Evolutionary conservation across 345 rosid genomes (phyloP).

Genomic region (Corymbia maculata): DNA sequence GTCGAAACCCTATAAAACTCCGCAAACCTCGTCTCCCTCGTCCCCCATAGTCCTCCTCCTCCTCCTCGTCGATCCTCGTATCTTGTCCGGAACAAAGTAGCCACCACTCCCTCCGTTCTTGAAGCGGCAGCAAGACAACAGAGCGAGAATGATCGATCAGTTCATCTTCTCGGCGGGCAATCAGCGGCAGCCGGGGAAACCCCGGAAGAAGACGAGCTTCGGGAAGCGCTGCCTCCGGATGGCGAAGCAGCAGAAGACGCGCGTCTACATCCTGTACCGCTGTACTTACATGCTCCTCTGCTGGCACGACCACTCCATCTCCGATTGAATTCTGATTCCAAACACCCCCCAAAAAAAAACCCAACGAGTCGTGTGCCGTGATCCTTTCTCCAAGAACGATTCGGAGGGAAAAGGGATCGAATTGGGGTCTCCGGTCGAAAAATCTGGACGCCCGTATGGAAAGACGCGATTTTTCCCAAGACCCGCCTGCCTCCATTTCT

Average conservation of each 20-base stretch:
- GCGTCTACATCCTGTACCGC: constrained; percentile 67
- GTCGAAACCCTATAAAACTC: neutral
- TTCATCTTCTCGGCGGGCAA: constrained; percentile 3
- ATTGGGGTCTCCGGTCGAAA: neutral
- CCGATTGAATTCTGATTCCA: neutral
- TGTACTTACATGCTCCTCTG: constrained; percentile 80
- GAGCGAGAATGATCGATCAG: neutral
- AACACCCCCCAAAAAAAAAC: neutral
- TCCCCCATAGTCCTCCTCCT: neutral
- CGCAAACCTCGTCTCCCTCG: neutral
- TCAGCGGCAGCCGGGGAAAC: constrained; percentile 8
- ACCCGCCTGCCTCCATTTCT: neutral
- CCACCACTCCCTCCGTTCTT: too few species aligned
- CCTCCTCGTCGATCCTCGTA: neutral
- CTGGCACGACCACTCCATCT: constrained; percentile 20
- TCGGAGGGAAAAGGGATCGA: neutral
- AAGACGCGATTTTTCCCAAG: neutral
- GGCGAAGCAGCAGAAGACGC: constrained; percentile 75
- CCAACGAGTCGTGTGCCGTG: neutral
- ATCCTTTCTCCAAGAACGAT: neutral
- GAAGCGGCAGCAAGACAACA: too few species aligned
- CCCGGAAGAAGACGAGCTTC: constrained; percentile 19
- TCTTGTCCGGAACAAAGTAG: neutral
- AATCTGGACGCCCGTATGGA: neutral
- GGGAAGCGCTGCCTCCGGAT: constrained; percentile 34